A percentile compares a stretch with the other conserved stretches of the same genome.
phyloP scores from a whole-genome alignment of 169 alveolate genomes.

The Cryptosporidium tyzzeri region DNA sequence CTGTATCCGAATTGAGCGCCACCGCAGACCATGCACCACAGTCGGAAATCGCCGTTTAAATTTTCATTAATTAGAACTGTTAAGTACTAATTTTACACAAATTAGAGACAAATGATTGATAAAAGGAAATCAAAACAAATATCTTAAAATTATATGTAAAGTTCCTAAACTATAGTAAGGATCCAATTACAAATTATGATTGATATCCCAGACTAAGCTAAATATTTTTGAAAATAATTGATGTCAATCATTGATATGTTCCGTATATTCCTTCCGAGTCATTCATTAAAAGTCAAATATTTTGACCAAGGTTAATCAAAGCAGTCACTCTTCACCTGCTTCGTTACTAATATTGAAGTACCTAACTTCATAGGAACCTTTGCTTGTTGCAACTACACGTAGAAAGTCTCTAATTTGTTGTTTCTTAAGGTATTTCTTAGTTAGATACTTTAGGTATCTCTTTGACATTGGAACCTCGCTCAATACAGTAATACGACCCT shows the following conservation, averaged over 20 bases:
- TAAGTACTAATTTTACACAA: too few relatives aligned
- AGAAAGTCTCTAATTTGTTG: constrained; percentile 97
- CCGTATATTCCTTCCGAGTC: not conserved
- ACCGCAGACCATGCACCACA: not conserved
- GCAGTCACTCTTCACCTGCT: constrained; percentile 83
- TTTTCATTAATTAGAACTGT: not conserved
- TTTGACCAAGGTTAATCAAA: not conserved
- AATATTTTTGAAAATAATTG: not conserved
- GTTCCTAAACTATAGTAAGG: constrained; percentile 15
- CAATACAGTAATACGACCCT: constrained; percentile 90
- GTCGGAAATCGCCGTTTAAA: not conserved
- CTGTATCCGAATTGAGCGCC: constrained; percentile 13
- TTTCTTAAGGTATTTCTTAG: constrained; percentile 98
- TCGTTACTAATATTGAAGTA: constrained; percentile 93
- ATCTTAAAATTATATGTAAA: constrained; percentile 19
- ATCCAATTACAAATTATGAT: not conserved
- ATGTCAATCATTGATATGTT: not conserved
- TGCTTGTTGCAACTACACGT: constrained; percentile 95
- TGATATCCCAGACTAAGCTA: constrained; percentile 7
- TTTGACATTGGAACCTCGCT: constrained; percentile 97
- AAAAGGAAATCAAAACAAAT: not conserved
- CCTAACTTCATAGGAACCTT: constrained; percentile 91
- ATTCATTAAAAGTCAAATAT: not conserved
- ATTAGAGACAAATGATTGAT: not conserved
- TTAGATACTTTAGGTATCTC: constrained; percentile 97